These are phyloP conservation scores for Pontederia crassipes DNA, from an alignment of 176 grass and related monocot species.

Conservation along the genomic window DNA sequence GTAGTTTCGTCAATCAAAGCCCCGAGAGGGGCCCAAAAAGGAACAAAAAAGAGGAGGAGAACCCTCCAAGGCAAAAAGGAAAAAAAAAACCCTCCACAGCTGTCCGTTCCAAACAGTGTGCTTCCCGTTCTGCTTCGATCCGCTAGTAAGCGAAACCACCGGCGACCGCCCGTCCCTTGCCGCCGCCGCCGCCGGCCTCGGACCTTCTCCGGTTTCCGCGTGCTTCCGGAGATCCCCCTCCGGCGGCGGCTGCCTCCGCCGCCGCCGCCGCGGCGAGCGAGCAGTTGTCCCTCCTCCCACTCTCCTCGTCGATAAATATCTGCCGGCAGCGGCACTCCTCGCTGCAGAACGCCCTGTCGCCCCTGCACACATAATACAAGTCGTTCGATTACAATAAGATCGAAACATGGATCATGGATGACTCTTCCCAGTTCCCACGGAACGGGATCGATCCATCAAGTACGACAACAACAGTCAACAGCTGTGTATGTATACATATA, in stretches of 20 bases:
- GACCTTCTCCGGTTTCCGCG: slow-evolving; percentile 8
- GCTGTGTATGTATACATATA: too few species aligned
- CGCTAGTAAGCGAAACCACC: slow-evolving; percentile 2
- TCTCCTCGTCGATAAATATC: slow-evolving; percentile 31
- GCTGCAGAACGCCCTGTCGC: slow-evolving; percentile 20
- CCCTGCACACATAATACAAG: background rate
- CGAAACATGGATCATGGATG: background rate
- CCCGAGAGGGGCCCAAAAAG: background rate
- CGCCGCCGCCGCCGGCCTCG: background rate
- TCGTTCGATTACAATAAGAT: background rate
- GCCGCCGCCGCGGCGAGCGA: slow-evolving; percentile 4
- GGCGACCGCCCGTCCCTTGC: background rate
- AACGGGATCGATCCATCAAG: too few species aligned
- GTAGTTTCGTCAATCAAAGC: too few species aligned
- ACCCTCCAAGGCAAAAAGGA: background rate
- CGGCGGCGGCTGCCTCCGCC: background rate
- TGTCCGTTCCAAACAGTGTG: background rate
- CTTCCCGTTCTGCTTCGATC: too few species aligned
- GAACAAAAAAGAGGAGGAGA: background rate
- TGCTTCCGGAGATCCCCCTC: background rate
- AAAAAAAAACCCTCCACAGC: background rate
- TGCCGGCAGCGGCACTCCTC: slow-evolving; percentile 17
- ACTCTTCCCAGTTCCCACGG: too few species aligned
- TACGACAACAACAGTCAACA: background rate
- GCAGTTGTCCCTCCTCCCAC: slow-evolving; percentile 17